phyloP scores from a whole-genome alignment of 768 basidiomycete genomes.

The Trametes cubensis region DNA sequence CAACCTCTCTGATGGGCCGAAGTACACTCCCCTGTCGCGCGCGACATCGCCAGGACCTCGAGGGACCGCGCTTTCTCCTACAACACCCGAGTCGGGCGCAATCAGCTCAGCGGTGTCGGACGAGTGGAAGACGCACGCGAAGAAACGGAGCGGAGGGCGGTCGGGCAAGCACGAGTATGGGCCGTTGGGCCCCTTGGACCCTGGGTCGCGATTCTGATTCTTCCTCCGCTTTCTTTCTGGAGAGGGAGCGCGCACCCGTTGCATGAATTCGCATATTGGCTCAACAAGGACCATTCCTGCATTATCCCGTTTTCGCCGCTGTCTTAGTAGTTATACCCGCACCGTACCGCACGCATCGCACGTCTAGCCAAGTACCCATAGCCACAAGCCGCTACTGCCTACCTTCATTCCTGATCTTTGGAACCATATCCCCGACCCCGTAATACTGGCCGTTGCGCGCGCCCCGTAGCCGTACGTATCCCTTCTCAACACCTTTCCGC shows the following conservation, averaged over 20 bases:
- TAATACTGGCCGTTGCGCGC: constrained; percentile 9
- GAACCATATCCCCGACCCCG: constrained; percentile 6
- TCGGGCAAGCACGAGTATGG: constrained; percentile 44
- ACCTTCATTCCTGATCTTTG: background rate
- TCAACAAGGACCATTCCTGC: constrained; percentile 20
- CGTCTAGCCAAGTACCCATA: constrained; percentile 7
- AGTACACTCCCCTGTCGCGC: constrained; percentile 59
- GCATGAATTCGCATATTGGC: constrained; percentile 10
- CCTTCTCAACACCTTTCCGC: background rate
- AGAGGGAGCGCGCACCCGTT: background rate
- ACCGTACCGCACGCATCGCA: constrained; percentile 8
- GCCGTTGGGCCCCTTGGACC: constrained; percentile 49
- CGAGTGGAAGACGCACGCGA: constrained; percentile 43
- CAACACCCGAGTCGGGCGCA: constrained; percentile 40
- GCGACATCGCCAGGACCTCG: constrained; percentile 47
- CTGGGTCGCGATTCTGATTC: constrained; percentile 31
- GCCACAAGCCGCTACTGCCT: constrained; percentile 4
- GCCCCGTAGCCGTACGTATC: background rate
- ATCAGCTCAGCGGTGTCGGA: constrained; percentile 40
- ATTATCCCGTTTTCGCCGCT: constrained; percentile 19
- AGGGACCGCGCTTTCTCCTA: constrained; percentile 29
- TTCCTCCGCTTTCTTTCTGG: background rate
- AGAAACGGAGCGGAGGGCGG: constrained; percentile 44
- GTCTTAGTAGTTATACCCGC: constrained; percentile 26
- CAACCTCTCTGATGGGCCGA: constrained; percentile 61